Evolutionary conservation across 257 asterid species (phyloP).

Genomic region (Dorcoceras hygrometricum): DNA sequence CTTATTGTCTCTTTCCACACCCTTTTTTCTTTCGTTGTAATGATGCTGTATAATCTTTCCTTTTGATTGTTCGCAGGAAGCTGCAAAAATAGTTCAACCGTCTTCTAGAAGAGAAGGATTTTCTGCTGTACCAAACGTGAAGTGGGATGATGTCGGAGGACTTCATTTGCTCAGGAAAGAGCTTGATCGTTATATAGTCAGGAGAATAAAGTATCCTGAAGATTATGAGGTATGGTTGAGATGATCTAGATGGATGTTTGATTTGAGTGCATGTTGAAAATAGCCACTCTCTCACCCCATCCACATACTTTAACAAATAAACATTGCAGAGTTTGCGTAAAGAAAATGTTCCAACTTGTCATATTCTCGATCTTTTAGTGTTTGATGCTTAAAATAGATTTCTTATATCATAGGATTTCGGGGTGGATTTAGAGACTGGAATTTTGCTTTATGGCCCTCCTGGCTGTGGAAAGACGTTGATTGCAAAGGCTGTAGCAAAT

Average conservation of each 20-base stretch:
- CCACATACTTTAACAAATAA: not conserved
- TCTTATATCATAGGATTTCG: conserved; percentile 52
- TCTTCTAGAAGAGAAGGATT: conserved; percentile 90
- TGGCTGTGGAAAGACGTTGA: conserved; percentile 93
- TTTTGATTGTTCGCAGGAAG: conserved; percentile 52
- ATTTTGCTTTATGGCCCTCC: conserved; percentile 97
- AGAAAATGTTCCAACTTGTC: conserved; percentile 15
- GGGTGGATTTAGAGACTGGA: conserved; percentile 63
- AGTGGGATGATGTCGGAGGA: conserved; percentile 96
- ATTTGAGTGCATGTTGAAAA: not conserved
- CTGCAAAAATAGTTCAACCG: conserved; percentile 75
- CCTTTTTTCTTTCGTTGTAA: not conserved
- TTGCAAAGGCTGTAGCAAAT: conserved; percentile 94
- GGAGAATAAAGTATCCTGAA: conserved; percentile 70
- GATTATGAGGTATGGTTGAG: conserved; percentile 48
- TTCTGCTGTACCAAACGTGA: conserved; percentile 76
- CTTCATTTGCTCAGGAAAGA: conserved; percentile 57
- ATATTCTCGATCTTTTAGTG: conserved; percentile 8
- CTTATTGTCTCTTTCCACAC: not conserved
- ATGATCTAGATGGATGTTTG: conserved; percentile 15
- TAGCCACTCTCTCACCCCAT: conserved; percentile 3
- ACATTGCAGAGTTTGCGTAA: conserved; percentile 3
- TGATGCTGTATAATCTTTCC: conserved; percentile 20
- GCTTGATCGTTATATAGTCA: conserved; percentile 59
- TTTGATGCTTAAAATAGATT: conserved; percentile 10